phyloP scores from a whole-genome alignment of 352 stramenopile genomes.

The Phytophthora nicotianae region DNA sequence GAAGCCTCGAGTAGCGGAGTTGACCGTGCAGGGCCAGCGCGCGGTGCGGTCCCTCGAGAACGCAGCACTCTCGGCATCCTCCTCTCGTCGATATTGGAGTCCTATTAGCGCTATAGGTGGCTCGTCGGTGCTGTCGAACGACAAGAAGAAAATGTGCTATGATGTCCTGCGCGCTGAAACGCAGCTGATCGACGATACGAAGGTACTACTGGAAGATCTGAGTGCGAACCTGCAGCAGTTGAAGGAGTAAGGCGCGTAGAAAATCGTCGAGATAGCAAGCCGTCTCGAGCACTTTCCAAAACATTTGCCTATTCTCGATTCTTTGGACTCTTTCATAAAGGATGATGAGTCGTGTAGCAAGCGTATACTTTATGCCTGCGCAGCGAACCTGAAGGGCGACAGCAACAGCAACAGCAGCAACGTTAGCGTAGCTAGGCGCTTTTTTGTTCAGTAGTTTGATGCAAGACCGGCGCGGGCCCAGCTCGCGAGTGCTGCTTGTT shows the following conservation, averaged over 20 bases:
- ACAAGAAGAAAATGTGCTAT: slow-evolving; percentile 86
- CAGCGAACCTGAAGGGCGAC: slow-evolving; percentile 35
- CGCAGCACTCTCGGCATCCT: slow-evolving; percentile 29
- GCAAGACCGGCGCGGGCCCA: not conserved
- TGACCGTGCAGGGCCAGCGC: slow-evolving; percentile 70
- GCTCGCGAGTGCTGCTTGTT: slow-evolving; percentile 1
- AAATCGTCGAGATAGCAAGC: not conserved
- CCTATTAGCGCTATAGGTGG: slow-evolving; percentile 9
- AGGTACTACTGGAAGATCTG: slow-evolving; percentile 72
- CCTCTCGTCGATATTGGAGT: slow-evolving; percentile 29
- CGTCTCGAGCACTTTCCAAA: not conserved
- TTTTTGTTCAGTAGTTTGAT: slow-evolving; percentile 20
- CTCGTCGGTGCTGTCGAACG: slow-evolving; percentile 46
- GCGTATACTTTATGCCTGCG: too few relatives aligned
- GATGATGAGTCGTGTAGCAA: slow-evolving; percentile 74
- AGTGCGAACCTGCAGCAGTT: slow-evolving; percentile 54
- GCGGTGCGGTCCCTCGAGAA: slow-evolving; percentile 61
- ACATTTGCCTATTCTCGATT: not conserved
- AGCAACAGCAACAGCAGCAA: slow-evolving; percentile 35
- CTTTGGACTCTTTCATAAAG: too few relatives aligned
- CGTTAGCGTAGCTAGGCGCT: slow-evolving; percentile 23
- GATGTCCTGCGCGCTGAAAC: slow-evolving; percentile 82
- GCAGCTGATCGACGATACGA: slow-evolving; percentile 83
- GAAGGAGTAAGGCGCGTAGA: slow-evolving; percentile 20
- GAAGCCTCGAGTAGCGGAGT: slow-evolving; percentile 71